Percentiles rank a stretch among this genome's conserved stretches.
Evolutionary conservation across 768 basidiomycete genomes (phyloP).

Genomic region (Mycena albidolilacea): DNA sequence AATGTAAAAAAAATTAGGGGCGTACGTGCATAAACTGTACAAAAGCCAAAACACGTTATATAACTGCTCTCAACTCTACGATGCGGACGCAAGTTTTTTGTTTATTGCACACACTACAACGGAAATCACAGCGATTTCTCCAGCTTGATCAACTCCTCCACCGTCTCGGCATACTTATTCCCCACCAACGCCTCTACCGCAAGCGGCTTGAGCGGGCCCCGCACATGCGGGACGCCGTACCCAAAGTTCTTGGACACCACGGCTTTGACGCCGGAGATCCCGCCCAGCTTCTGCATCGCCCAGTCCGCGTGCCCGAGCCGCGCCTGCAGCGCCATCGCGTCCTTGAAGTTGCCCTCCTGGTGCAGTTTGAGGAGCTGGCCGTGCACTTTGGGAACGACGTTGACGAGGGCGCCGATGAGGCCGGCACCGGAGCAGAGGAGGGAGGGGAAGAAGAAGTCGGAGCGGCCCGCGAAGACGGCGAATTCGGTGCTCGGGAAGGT

Average conservation of each 20-base stretch:
- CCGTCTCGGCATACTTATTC: conserved; percentile 56
- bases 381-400: conserved; percentile 74
- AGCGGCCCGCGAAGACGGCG: conserved; percentile 82
- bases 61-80: no score
- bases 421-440: conserved; percentile 76
- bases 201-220: conserved; percentile 65
- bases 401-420: conserved; percentile 75
- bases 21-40: no score
- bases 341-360: conserved; percentile 66
- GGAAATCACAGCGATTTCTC: conserved; percentile 55
- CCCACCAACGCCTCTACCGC: conserved; percentile 53
- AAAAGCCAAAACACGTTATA: no score
- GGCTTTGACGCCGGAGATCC: conserved; percentile 78
- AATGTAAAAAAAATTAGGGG: no score
- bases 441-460: conserved; percentile 77
- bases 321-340: conserved; percentile 74
- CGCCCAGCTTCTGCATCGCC: conserved; percentile 73
- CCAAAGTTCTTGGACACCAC: conserved; percentile 75
- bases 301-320: conserved; percentile 78
- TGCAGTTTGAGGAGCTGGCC: conserved; percentile 63
- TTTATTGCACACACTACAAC: not conserved
- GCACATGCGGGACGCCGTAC: conserved; percentile 67
- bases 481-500: conserved; percentile 68
- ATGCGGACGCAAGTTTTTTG: no score
- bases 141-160: conserved; percentile 62